phyloP scores from a whole-genome alignment of 2,329 filamentous ascomycete species.

The Endoconidiophora laricicola region DNA sequence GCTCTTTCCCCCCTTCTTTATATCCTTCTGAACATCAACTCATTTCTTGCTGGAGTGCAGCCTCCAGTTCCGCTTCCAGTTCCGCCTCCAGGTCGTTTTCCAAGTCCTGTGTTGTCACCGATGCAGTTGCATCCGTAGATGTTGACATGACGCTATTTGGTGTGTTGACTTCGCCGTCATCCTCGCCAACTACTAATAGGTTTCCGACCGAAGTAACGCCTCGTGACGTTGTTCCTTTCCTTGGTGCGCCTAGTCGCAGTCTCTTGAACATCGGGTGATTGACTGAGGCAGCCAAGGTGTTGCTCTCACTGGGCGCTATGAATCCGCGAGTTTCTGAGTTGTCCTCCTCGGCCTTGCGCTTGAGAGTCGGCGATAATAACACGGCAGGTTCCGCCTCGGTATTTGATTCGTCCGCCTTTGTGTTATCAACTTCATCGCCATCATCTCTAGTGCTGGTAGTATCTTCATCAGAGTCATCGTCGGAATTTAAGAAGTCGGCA shows the following conservation, averaged over 20 bases:
- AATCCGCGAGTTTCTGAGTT: constrained; percentile 13
- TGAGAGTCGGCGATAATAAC: background rate
- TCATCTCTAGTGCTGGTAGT: constrained; percentile 5
- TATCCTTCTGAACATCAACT: background rate
- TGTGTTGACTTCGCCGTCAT: constrained; percentile 21
- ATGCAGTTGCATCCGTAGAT: constrained; percentile 24
- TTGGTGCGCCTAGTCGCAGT: constrained; percentile 17
- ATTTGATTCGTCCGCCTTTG: constrained; percentile 7
- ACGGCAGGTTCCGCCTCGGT: background rate
- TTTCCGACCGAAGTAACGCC: constrained; percentile 19
- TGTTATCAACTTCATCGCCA: constrained; percentile 14
- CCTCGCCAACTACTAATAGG: constrained; percentile 24
- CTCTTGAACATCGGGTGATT: constrained; percentile 12
- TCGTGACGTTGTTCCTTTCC: constrained; percentile 24
- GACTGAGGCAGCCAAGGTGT: constrained; percentile 25
- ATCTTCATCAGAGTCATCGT: constrained; percentile 22
- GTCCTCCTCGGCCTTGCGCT: constrained; percentile 15
- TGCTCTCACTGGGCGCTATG: constrained; percentile 28
- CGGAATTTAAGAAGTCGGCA: constrained; percentile 50
- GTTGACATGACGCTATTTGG: constrained; percentile 26
- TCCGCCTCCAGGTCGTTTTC: constrained; percentile 45
- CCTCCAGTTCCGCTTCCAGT: constrained; percentile 42
- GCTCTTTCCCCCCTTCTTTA: background rate
- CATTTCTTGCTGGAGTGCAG: constrained; percentile 13
- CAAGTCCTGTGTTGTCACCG: constrained; percentile 18